Evolutionary conservation across 208 protist genomes (phyloP).

Genomic region (Trypanosoma congolense): DNA sequence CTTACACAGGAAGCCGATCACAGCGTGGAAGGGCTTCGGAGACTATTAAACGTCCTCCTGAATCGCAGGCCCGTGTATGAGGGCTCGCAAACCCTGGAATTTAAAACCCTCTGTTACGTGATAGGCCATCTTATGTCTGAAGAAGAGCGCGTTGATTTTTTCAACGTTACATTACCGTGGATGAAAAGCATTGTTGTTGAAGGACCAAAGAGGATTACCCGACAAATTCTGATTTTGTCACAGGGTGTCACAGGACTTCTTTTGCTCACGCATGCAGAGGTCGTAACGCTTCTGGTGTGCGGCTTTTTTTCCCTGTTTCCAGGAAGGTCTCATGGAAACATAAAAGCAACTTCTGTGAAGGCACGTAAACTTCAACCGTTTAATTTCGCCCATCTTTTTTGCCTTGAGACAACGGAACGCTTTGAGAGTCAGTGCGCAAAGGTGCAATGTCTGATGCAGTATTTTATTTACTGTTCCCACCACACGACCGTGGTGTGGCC

Average conservation of each 20-base stretch:
- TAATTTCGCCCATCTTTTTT: conserved; percentile 57
- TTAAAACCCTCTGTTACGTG: conserved; percentile 21
- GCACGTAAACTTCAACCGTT: conserved; percentile 22
- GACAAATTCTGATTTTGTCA: conserved; percentile 27
- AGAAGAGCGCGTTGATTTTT: conserved; percentile 31
- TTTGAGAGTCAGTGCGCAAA: conserved; percentile 35
- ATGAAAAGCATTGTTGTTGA: conserved; percentile 35
- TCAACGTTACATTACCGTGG: conserved; percentile 50
- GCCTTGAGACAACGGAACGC: not conserved
- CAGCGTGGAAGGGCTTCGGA: conserved; percentile 17
- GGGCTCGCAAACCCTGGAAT: conserved; percentile 10
- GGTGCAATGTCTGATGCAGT: conserved; percentile 52
- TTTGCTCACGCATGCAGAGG: conserved; percentile 30
- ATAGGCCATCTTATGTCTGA: conserved; percentile 25
- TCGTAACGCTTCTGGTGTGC: conserved; percentile 38
- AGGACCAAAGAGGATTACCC: conserved; percentile 18
- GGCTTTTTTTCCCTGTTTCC: conserved; percentile 71
- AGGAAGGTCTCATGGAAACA: conserved; percentile 13
- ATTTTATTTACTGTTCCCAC: conserved; percentile 37
- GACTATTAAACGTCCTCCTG: conserved; percentile 33
- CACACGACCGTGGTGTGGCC: conserved; percentile 8
- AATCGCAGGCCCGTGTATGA: conserved; percentile 10
- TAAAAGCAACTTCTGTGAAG: too few species aligned
- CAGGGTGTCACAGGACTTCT: conserved; percentile 24
- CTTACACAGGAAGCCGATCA: conserved; percentile 14